A percentile compares a stretch with the other conserved stretches of the same genome.
These are phyloP conservation scores for Persicaria maculosa DNA, from an alignment of 148 eudicot genomes.

Conservation along the genomic window DNA sequence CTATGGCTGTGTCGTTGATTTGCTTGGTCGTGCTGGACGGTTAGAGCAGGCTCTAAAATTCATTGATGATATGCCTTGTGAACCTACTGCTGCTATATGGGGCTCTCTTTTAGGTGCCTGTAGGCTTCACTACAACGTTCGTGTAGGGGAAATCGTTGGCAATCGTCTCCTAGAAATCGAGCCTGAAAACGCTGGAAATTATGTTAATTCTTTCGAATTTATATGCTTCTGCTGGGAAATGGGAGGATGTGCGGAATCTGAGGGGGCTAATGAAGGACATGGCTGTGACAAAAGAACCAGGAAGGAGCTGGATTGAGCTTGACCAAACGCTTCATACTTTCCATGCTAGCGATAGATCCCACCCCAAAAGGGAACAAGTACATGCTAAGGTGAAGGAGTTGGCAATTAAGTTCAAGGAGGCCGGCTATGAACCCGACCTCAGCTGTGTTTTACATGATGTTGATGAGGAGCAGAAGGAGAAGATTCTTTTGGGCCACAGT, in stretches of 20 bases:
- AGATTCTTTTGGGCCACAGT: slow-evolving; percentile 65
- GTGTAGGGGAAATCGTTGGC: slow-evolving; percentile 59
- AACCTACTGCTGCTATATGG: slow-evolving; percentile 88
- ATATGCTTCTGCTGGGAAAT: slow-evolving; percentile 70
- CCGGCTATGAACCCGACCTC: slow-evolving; percentile 68
- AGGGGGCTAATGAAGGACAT: slow-evolving; percentile 63
- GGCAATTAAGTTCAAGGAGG: slow-evolving; percentile 41
- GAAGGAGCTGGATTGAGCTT: slow-evolving; percentile 79
- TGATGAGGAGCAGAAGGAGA: slow-evolving; percentile 84
- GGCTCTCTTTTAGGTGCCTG: slow-evolving; percentile 89
- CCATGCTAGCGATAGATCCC: slow-evolving; percentile 58
- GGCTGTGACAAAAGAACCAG: slow-evolving; percentile 64
- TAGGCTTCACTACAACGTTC: slow-evolving; percentile 53
- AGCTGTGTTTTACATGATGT: slow-evolving; percentile 63
- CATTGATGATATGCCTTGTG: slow-evolving; percentile 53
- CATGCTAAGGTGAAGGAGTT: slow-evolving; percentile 53
- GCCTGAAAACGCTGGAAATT: slow-evolving; percentile 86
- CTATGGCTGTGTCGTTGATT: slow-evolving; percentile 80
- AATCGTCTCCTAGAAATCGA: slow-evolving; percentile 53
- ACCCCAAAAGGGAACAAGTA: slow-evolving; percentile 54
- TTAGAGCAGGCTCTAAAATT: slow-evolving; percentile 59
- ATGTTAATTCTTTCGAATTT: slow-evolving; percentile 63
- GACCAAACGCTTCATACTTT: slow-evolving; percentile 63
- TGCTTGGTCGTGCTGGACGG: slow-evolving; percentile 77
- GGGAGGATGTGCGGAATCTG: slow-evolving; percentile 61